A percentile compares a stretch with the other conserved stretches of the same genome.
phyloP scores from a whole-genome alignment of 208 protist species.

The Leishmania martiniquensis region DNA sequence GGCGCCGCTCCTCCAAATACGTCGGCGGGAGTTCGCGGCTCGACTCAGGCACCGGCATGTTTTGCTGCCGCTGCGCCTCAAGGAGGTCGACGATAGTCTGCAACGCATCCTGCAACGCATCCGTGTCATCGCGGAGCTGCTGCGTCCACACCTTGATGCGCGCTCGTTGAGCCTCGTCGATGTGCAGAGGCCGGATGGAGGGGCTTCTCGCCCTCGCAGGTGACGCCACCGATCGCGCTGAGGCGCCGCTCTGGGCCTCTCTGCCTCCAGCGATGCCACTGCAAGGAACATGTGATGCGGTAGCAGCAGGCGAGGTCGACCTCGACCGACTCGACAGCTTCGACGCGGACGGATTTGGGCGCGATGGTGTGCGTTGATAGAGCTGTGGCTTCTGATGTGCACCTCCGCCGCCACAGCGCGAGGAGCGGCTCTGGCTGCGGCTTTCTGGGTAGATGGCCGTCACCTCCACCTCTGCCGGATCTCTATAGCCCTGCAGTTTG shows the following conservation, averaged over 20 bases:
- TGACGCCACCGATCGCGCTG: not conserved
- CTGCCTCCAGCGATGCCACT: not conserved
- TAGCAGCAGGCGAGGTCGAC: conserved; percentile 1
- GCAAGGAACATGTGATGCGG: conserved; percentile 1
- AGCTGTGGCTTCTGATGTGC: not conserved
- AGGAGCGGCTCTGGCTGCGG: conserved; percentile 15
- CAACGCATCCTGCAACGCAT: conserved; percentile 65
- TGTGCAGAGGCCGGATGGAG: conserved; percentile 26
- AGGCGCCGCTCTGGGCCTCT: not conserved
- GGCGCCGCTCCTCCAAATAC: conserved; percentile 61
- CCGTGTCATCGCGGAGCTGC: conserved; percentile 53
- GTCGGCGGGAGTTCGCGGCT: conserved; percentile 41
- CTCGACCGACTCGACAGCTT: not conserved
- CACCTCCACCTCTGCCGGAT: conserved; percentile 23
- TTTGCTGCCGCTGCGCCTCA: conserved; percentile 43
- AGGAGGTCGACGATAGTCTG: conserved; percentile 66
- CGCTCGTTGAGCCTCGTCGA: conserved; percentile 31
- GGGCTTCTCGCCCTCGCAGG: not conserved
- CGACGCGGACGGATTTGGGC: not conserved
- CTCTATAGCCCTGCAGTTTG: not conserved
- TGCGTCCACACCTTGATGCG: conserved; percentile 43
- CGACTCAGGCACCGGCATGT: conserved; percentile 26
- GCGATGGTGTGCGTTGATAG: not conserved
- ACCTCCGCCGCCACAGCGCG: not conserved
- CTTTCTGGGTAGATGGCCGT: conserved; percentile 21